These are phyloP conservation scores for Chaetomium strumarium DNA, from an alignment of 2,329 filamentous ascomycete species.

Conservation along the genomic window DNA sequence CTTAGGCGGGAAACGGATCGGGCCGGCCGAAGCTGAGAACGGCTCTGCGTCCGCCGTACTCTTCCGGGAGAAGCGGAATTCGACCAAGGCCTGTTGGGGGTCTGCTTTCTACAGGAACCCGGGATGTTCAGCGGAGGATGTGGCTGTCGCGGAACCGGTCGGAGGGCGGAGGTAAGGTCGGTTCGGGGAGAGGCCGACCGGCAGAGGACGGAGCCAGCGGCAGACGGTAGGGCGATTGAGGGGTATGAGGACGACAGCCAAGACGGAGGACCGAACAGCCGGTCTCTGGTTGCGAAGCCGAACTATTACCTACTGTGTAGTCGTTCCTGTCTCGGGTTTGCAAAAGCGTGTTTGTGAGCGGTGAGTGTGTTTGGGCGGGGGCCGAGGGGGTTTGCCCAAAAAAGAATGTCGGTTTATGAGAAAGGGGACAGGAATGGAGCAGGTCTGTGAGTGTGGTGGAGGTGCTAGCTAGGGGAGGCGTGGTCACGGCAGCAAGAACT, in stretches of 20 bases:
- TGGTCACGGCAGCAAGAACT: slow-evolving; percentile 1
- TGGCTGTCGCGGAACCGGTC: background rate
- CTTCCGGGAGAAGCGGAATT: background rate
- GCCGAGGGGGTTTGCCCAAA: background rate
- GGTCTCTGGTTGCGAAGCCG: background rate
- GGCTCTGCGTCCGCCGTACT: background rate
- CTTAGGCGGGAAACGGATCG: slow-evolving; percentile 6
- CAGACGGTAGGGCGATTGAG: slow-evolving; percentile 11
- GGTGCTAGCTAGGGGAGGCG: background rate
- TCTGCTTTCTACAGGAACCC: background rate
- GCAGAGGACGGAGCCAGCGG: background rate
- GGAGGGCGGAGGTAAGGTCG: background rate
- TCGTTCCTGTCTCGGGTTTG: background rate
- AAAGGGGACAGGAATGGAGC: slow-evolving; percentile 4
- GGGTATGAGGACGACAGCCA: slow-evolving; percentile 10
- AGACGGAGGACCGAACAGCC: background rate
- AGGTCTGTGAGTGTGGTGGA: slow-evolving; percentile 11
- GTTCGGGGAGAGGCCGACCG: slow-evolving; percentile 3
- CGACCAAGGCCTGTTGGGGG: background rate
- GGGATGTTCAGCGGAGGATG: background rate
- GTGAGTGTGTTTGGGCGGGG: background rate
- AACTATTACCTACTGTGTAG: background rate
- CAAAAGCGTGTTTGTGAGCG: background rate
- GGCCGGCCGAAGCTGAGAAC: background rate
- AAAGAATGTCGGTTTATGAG: background rate